phyloP scores from a whole-genome alignment of 2,329 filamentous ascomycete species.

The Neofusicoccum sp. region DNA sequence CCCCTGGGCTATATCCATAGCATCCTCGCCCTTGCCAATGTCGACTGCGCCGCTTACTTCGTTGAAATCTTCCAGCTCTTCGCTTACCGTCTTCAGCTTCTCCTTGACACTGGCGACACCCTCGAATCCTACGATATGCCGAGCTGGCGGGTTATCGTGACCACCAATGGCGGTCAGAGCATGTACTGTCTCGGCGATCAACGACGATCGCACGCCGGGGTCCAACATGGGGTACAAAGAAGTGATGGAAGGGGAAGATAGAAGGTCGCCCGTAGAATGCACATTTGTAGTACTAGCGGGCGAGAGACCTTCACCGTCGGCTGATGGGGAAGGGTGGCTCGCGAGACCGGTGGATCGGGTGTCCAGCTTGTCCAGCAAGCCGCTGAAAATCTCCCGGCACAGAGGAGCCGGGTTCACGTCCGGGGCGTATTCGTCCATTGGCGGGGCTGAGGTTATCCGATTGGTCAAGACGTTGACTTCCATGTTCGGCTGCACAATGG shows the following conservation, averaged over 20 bases:
- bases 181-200: constrained; percentile 87
- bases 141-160: constrained; percentile 89
- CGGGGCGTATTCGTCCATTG: constrained; percentile 67
- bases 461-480: constrained; percentile 88
- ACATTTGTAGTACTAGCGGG: constrained; percentile 26
- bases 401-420: constrained; percentile 73
- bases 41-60: constrained; percentile 85
- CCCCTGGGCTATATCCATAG: constrained; percentile 5
- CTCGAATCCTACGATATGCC: constrained; percentile 91
- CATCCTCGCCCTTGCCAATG: constrained; percentile 45
- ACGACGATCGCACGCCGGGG: constrained; percentile 63
- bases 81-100: constrained; percentile 92
- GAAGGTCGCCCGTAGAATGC: constrained; percentile 42
- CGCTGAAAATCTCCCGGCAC: constrained; percentile 77
- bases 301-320: not conserved
- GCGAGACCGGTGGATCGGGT: constrained; percentile 28
- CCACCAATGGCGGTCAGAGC: constrained; percentile 89
- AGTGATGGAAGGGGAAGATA: constrained; percentile 53
- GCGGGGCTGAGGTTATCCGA: constrained; percentile 78
- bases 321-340: not conserved
- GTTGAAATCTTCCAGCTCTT: constrained; percentile 94
- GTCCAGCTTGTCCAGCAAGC: constrained; percentile 74
- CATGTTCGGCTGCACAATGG: constrained; percentile 92
- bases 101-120: constrained; percentile 86
- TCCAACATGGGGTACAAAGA: constrained; percentile 72